Evolutionary conservation across 75 land plant species (phyloP).

Genomic region (Picea glauca): DNA sequence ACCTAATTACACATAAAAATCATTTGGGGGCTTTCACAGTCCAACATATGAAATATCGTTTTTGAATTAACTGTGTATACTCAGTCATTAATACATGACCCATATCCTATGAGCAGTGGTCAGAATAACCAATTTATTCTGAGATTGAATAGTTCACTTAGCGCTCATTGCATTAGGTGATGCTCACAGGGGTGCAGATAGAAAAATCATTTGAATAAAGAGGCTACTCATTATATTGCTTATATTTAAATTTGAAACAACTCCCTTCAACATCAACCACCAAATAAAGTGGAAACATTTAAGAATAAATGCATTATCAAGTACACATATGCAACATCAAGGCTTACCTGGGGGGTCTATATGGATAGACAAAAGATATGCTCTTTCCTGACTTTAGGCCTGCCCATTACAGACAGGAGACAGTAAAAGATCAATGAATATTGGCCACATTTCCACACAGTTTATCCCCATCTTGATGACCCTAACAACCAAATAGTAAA

Average conservation of each 20-base stretch:
- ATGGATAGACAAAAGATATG: constrained; percentile 31
- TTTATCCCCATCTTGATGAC: background rate
- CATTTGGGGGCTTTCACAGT: too few relatives aligned
- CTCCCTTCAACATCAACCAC: background rate
- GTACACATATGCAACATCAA: background rate
- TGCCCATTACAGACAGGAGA: constrained; percentile 8
- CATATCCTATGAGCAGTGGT: too few relatives aligned
- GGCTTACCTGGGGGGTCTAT: constrained; percentile 23
- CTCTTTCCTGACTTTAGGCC: constrained; percentile 34
- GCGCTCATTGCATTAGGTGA: too few relatives aligned
- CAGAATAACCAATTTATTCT: too few relatives aligned
- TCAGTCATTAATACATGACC: too few relatives aligned
- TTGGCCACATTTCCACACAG: background rate
- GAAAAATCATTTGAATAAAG: background rate
- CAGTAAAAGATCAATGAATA: constrained; percentile 9
- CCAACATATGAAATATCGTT: too few relatives aligned
- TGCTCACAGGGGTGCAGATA: too few relatives aligned
- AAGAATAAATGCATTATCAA: background rate
- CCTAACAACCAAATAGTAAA: background rate
- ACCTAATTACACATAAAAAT: too few relatives aligned
- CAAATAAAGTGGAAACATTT: background rate
- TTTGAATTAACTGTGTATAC: too few relatives aligned
- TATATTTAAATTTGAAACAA: background rate
- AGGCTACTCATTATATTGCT: background rate
- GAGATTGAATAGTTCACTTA: too few relatives aligned